Evolutionary conservation across 352 stramenopile species (phyloP), one percentile per base, ranked within the genome.

Genomic region (Globisporangium nunn): DNA sequence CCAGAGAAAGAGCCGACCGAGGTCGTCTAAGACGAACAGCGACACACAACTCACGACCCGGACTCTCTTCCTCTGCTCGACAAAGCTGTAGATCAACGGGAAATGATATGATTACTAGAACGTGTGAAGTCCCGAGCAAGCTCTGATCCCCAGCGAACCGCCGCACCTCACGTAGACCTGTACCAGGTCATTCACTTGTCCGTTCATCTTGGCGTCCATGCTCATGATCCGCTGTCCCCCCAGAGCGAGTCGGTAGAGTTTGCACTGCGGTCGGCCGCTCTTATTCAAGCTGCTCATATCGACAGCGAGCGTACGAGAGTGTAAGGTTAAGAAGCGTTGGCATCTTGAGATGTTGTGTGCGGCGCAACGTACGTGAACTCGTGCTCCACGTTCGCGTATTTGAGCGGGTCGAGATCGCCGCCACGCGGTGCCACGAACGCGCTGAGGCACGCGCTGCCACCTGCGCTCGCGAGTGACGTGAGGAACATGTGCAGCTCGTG

Each of bases 371-470:
- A 93, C 81, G 59, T 73, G 63, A 76, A 88, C n/a, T 91, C 77
- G 43, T 89, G 72, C 63, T 93, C 81, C 29, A 89, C 66, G 44
- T 88, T 93, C 18, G 78, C 79, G 49, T 86, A 93, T 35, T 71
- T 76, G 14, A 56, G 64, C 30, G 79, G 73, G 51, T 90, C 76
- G 5, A 93, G 58, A 4, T 81, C 81, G 28, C 57, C 52, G 6
- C 81, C 78, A n/a, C 81, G 82, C 8, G 83, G 83, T 10, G 65
- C 59, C 8, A 83, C 64, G 39, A 89, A 91, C 11, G 72, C 70
- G 46, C 78, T 88, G 43, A 93, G 50, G 40, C 54, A 73, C 4
- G 68, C 68, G 15, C 58, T 75, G 18, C 68, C 70, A 1, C 60
- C 60, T 49, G 62, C 75, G 31, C 52, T 81, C 3, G 58, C 51